A percentile compares a stretch with the other conserved stretches of the same genome.
Conservation (phyloP, 768 basidiomycete genomes). For the Amanita subjunquillea region DNA sequence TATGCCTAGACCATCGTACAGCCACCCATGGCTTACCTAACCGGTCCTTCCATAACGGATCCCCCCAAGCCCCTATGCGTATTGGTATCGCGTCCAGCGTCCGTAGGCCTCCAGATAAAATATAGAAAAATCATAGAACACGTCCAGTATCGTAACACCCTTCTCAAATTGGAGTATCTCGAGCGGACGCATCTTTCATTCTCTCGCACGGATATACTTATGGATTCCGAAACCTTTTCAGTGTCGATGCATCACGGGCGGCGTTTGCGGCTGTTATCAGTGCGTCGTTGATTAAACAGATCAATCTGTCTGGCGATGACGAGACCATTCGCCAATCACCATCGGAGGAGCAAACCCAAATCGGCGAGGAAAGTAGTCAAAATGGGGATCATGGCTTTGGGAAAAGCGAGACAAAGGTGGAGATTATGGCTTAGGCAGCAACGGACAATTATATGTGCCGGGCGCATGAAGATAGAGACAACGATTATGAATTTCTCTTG, state of each 20-base stretch:
- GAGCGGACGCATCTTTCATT: not conserved
- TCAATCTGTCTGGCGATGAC: not conserved
- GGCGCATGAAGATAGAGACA: too few relatives aligned
- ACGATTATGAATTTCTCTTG: too few relatives aligned
- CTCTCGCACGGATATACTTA: not conserved
- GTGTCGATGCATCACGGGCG: not conserved
- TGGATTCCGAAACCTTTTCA: not conserved
- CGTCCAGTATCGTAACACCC: too few relatives aligned
- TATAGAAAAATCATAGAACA: too few relatives aligned
- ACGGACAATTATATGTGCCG: too few relatives aligned
- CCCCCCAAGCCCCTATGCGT: too few relatives aligned
- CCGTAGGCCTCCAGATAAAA: too few relatives aligned
- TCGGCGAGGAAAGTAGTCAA: not conserved
- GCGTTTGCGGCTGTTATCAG: not conserved
- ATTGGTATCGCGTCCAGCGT: too few relatives aligned
- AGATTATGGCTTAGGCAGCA: not conserved
- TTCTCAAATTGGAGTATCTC: not conserved
- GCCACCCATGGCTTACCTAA: too few relatives aligned
- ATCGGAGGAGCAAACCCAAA: slow-evolving; percentile 1
- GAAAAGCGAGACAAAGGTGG: not conserved
- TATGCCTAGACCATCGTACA: too few relatives aligned
- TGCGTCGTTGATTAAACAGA: not conserved
- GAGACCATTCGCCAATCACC: slow-evolving; percentile 9
- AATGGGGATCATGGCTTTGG: not conserved
- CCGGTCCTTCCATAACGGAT: too few relatives aligned